Percentiles rank a stretch among this genome's conserved stretches.
Evolutionary conservation across 2,329 filamentous ascomycete species (phyloP).

Genomic region (Neoarthrinium moseri): DNA sequence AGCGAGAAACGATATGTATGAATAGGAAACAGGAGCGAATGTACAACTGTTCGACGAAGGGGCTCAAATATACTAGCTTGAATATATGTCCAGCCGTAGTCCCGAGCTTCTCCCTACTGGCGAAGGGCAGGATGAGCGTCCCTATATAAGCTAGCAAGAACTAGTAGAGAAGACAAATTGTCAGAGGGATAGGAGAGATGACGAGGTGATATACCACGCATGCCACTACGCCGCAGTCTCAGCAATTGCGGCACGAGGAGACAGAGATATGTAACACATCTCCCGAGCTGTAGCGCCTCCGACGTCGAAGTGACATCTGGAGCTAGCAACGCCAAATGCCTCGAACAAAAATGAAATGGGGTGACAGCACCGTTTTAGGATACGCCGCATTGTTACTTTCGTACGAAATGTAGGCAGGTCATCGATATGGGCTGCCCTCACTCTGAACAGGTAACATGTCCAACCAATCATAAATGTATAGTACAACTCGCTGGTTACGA

Average conservation of each 20-base stretch:
- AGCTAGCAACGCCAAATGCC: background rate
- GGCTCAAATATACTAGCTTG: constrained; percentile 14
- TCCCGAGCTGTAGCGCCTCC: background rate
- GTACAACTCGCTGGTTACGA: no score
- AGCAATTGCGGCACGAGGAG: background rate
- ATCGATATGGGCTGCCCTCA: no score
- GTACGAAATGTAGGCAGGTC: no score
- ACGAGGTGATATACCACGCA: constrained; percentile 15
- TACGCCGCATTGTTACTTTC: no score
- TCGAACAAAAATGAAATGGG: background rate
- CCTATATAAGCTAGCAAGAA: constrained; percentile 1
- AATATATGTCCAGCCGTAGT: constrained; percentile 8
- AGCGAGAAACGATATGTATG: constrained; percentile 14
- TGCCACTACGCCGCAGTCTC: background rate
- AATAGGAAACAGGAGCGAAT: constrained; percentile 17
- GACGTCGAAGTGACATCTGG: background rate
- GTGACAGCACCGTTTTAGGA: background rate
- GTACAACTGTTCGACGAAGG: constrained; percentile 23
- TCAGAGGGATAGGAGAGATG: constrained; percentile 18
- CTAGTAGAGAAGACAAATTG: constrained; percentile 14
- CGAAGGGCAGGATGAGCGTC: constrained; percentile 10
- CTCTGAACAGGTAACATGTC: no score
- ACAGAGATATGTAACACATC: background rate
- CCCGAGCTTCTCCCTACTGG: constrained; percentile 19
- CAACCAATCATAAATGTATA: no score